Base-by-base conservation (phyloP, 345 rosid genomes). In the Lepidium aucheri region DNA sequence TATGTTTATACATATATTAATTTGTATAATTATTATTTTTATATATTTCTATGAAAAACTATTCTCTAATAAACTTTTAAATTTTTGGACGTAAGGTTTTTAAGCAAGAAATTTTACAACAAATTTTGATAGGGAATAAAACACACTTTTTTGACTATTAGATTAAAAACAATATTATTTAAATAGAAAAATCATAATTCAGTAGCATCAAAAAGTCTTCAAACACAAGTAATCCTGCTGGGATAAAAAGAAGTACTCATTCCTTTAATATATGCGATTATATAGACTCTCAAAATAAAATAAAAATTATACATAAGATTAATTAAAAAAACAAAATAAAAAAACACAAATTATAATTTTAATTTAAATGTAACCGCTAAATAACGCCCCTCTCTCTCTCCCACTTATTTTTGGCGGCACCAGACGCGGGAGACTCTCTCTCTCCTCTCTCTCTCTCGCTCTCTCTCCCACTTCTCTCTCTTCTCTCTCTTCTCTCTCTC, bases 401-500 rank as follows among this genome's bases (percentile, higher is more conserved):
- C 80, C 85, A 79, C 85, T 82, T 61, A 79, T 78, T 87, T 73
- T 87, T 90, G 97, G 97, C 97, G 95, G 88, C 90, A 82, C 80
- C 63, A 73, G 82, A 85, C 68, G 77, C 90, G 85, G 90, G 39
- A 68, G 63, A 47, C 81, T 62, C 51, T 61, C 72, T 56, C 46
- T 63, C 59, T 34, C 57, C 9, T 52, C 39, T 58, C 45, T 32
- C 49, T 33, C 13, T 49, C 7, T n/a, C n/a, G n/a, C 43, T 39
- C 39, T 65, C 53, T 57, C 45, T 13, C 56, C 41, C 43, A 8
- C 51, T 55, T 58, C 36, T 16, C 38, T 63, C 59, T 34, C 57
- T 12, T 52, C 39, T 58, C 45, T 32, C 49, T 33, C 13, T 49
- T 9, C 43, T 39, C 39, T 65, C 53, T 57, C 45, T 13, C 56